Conservation (phyloP, 1,284 basidiomycete species). For the Sporisorium sorghi region DNA sequence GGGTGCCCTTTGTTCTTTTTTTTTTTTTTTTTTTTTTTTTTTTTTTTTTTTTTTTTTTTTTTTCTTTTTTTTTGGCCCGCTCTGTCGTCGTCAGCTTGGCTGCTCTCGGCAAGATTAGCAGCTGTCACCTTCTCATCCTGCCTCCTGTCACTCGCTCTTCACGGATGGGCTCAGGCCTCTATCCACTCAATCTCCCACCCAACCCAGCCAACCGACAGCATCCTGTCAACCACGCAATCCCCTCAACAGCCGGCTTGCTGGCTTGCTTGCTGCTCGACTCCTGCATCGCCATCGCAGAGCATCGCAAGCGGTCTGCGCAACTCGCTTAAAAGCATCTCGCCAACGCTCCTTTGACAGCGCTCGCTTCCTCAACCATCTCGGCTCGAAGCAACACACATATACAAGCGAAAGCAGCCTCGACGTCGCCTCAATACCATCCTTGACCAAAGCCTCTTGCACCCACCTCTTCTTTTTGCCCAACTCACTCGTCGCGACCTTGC, state of each 20-base stretch:
- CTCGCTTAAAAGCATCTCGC: not conserved
- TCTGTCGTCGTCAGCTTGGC: no score
- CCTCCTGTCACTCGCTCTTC: not conserved
- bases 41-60: no score
- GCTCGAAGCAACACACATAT: not conserved
- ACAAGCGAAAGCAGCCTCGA: not conserved
- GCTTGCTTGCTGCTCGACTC: not conserved
- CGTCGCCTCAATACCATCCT: not conserved
- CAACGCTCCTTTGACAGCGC: not conserved
- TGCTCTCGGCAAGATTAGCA: no score
- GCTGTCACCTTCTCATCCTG: not conserved
- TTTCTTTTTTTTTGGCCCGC: no score
- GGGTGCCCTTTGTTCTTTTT: no score
- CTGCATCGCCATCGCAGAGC: no score
- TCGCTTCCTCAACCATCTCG: not conserved
- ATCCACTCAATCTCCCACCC: no score
- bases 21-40: no score
- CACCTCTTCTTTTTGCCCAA: not conserved
- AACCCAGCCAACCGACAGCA: not conserved
- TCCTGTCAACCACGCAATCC: not conserved
- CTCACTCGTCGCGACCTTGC: not conserved
- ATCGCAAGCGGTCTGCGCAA: constrained; percentile 6
- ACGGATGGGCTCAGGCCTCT: not conserved
- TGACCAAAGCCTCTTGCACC: not conserved
- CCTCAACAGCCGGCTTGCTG: no score